Evolutionary conservation across 257 asterid species (phyloP).

Genomic region (Nicotiana otophora): DNA sequence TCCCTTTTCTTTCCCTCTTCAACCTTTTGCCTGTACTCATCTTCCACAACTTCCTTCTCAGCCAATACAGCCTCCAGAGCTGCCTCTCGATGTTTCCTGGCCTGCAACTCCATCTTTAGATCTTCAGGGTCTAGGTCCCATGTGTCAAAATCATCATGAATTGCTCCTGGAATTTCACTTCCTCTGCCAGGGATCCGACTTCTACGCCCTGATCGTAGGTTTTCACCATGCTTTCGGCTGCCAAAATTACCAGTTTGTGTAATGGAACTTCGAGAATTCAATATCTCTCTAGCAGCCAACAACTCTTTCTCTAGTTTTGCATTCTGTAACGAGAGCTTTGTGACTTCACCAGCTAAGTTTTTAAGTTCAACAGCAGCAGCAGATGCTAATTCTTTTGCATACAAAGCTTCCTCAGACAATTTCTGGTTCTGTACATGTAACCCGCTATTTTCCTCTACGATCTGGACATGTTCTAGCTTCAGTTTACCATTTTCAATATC

Average conservation of each 20-base stretch:
- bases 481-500: constrained; percentile 81
- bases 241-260: constrained; percentile 35
- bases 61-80: constrained; percentile 82
- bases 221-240: constrained; percentile 58
- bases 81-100: constrained; percentile 85
- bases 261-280: constrained; percentile 46
- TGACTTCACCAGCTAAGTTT: constrained; percentile 90
- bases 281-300: constrained; percentile 52
- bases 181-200: constrained; percentile 50
- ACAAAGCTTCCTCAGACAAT: constrained; percentile 90
- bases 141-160: constrained; percentile 58
- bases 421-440: constrained; percentile 80
- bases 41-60: constrained; percentile 81
- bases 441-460: constrained; percentile 83
- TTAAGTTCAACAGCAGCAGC: constrained; percentile 97
- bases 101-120: constrained; percentile 81
- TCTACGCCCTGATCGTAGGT: constrained; percentile 50
- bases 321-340: constrained; percentile 78
- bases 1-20: constrained; percentile 92
- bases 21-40: constrained; percentile 66
- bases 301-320: constrained; percentile 80
- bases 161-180: constrained; percentile 48
- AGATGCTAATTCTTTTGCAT: constrained; percentile 97
- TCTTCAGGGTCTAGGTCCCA: constrained; percentile 86
- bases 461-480: constrained; percentile 70